phyloP scores from a whole-genome alignment of 2,329 filamentous ascomycete genomes.

The Tolypocladium guangdongense region DNA sequence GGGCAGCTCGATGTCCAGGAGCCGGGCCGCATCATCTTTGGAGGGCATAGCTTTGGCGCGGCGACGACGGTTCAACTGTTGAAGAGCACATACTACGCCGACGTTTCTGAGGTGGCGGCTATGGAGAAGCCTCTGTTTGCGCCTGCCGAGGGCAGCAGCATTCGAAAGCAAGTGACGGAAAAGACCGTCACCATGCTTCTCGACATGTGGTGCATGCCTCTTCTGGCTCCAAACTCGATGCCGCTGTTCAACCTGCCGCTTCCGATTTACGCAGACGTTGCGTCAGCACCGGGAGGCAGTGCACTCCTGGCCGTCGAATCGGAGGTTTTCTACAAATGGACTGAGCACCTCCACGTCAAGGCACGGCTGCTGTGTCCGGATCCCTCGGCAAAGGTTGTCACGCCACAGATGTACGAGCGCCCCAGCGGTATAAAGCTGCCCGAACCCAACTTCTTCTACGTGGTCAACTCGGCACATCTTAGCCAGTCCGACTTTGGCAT shows the following conservation, averaged over 20 bases:
- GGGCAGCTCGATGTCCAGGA: constrained; percentile 54
- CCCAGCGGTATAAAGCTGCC: constrained; percentile 30
- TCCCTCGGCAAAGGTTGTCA: constrained; percentile 31
- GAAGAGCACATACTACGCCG: constrained; percentile 65
- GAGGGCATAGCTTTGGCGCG: constrained; percentile 73
- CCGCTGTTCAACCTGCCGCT: constrained; percentile 63
- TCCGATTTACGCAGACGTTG: constrained; percentile 49
- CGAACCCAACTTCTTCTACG: constrained; percentile 64
- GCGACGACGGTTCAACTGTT: constrained; percentile 65
- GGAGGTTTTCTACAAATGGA: constrained; percentile 71
- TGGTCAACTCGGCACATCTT: constrained; percentile 63
- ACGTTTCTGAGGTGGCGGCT: constrained; percentile 29
- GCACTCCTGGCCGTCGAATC: constrained; percentile 62
- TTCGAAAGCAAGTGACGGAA: constrained; percentile 57
- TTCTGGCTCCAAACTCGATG: constrained; percentile 49
- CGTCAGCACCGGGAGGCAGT: constrained; percentile 40
- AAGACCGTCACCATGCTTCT: constrained; percentile 57
- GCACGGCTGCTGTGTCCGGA: constrained; percentile 53
- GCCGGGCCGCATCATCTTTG: constrained; percentile 63
- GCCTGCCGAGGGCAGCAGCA: constrained; percentile 41
- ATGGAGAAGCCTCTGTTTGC: constrained; percentile 50
- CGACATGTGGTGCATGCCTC: constrained; percentile 72
- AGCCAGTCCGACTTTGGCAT: constrained; percentile 77
- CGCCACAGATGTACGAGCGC: constrained; percentile 28
- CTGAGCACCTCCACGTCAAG: constrained; percentile 57